Conservation (phyloP, 2,329 filamentous ascomycete species). For the Cladophialophora chaetospira region DNA sequence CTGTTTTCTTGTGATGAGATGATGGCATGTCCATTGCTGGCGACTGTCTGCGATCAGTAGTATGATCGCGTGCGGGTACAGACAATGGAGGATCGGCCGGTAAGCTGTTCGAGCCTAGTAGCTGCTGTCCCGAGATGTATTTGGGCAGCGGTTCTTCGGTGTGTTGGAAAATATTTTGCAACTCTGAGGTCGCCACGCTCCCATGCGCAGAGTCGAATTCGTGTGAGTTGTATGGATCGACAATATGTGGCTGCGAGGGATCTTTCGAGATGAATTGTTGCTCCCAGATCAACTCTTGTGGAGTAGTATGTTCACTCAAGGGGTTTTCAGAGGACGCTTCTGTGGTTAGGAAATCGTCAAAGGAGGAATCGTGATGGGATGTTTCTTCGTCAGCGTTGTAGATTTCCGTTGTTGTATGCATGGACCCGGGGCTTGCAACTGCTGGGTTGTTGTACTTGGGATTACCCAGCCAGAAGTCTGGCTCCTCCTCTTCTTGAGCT, state of each 20-base stretch:
- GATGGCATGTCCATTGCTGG: conserved; percentile 4
- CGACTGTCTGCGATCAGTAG: conserved; percentile 35
- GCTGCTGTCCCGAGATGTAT: conserved; percentile 20
- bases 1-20: conserved; percentile 2
- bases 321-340: conserved; percentile 30
- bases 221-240: conserved; percentile 11
- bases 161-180: conserved; percentile 7
- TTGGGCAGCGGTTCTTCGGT: conserved; percentile 10
- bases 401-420: conserved; percentile 2
- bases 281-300: conserved; percentile 31
- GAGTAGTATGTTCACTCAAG: conserved; percentile 31
- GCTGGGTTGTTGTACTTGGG: conserved; percentile 2
- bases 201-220: conserved; percentile 7
- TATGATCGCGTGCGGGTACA: conserved; percentile 35
- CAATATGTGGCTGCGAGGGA: conserved; percentile 18
- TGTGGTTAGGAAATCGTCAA: conserved; percentile 29
- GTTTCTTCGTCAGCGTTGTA: conserved; percentile 23
- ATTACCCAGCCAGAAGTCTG: conserved; percentile 1
- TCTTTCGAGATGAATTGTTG: conserved; percentile 24
- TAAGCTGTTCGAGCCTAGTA: conserved; percentile 16
- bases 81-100: conserved; percentile 17
- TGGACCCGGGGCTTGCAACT: conserved; percentile 12
- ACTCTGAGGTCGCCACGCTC: conserved; percentile 5
- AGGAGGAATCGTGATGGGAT: conserved; percentile 25
- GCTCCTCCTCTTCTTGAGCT: conserved; percentile 5